phyloP scores from a whole-genome alignment of 805 yeast genomes.

The Pichia pseudocactophila region DNA sequence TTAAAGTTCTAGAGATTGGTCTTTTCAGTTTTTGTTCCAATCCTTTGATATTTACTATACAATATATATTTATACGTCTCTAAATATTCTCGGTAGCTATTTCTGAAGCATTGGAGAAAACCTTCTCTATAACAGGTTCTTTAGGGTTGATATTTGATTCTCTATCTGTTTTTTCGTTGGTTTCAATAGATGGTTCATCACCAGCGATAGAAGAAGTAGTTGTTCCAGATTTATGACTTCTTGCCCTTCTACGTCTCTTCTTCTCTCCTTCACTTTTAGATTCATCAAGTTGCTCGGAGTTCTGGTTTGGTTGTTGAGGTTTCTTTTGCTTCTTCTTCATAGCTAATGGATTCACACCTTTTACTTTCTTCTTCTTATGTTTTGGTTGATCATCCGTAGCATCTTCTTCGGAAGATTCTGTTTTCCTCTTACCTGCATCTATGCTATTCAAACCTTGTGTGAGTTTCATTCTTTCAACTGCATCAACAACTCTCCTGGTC shows the following conservation, averaged over 20 bases:
- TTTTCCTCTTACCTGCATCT: conserved; percentile 36
- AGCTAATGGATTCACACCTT: conserved; percentile 86
- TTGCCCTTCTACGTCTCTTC: conserved; percentile 2
- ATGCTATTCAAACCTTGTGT: conserved; percentile 70
- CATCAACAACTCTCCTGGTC: conserved; percentile 40
- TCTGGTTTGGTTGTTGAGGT: neutral
- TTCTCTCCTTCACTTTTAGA: neutral
- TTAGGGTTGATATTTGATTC: too few relatives aligned
- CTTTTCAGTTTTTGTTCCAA: too few relatives aligned
- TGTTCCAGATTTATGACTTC: neutral
- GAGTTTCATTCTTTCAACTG: conserved; percentile 58
- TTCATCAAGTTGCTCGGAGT: neutral
- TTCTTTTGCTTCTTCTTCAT: conserved; percentile 58
- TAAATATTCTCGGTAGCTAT: too few relatives aligned
- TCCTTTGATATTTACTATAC: too few relatives aligned
- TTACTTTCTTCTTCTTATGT: conserved; percentile 36
- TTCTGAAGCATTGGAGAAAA: too few relatives aligned
- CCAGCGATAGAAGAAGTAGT: too few relatives aligned
- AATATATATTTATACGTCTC: too few relatives aligned
- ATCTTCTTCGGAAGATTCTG: conserved; percentile 15
- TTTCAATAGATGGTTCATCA: too few relatives aligned
- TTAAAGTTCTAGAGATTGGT: too few relatives aligned
- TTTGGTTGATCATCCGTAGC: conserved; percentile 14
- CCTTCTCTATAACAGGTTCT: too few relatives aligned
- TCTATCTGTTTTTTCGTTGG: too few relatives aligned